These are phyloP conservation scores for Calocybe indica DNA, from an alignment of 768 basidiomycete species.

Conservation along the genomic window DNA sequence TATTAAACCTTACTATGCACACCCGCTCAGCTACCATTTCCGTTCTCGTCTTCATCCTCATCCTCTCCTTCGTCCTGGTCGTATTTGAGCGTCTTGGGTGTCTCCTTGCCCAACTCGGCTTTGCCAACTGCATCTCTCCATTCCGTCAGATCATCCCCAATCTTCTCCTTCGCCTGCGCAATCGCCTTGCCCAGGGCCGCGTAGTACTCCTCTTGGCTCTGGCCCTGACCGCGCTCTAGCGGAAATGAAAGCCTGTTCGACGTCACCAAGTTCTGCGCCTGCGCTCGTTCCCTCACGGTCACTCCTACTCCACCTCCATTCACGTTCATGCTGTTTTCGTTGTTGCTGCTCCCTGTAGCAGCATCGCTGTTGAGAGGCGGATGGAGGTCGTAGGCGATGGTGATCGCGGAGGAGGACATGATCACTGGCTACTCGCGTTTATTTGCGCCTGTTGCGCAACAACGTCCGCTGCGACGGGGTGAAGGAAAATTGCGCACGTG, in stretches of 20 bases:
- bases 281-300: too few relatives aligned
- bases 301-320: too few relatives aligned
- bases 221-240: slow-evolving; percentile 10
- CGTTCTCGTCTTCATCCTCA: slow-evolving; percentile 35
- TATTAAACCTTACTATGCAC: slow-evolving; percentile 1
- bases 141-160: slow-evolving; percentile 65
- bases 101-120: slow-evolving; percentile 56
- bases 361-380: slow-evolving; percentile 27
- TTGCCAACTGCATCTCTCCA: slow-evolving; percentile 75
- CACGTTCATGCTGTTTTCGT: too few relatives aligned
- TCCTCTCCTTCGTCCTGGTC: slow-evolving; percentile 42
- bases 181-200: slow-evolving; percentile 41
- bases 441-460: slow-evolving; percentile 16
- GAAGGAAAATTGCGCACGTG: slow-evolving; percentile 10
- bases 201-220: slow-evolving; percentile 40
- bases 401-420: slow-evolving; percentile 20
- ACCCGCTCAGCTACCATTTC: background rate
- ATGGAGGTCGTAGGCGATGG: slow-evolving; percentile 37
- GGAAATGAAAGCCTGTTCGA: slow-evolving; percentile 15
- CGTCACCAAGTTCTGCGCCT: slow-evolving; percentile 5
- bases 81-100: slow-evolving; percentile 29
- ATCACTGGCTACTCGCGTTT: slow-evolving; percentile 12
- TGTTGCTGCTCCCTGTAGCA: background rate
- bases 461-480: slow-evolving; percentile 2
- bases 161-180: slow-evolving; percentile 40